Base-by-base conservation (phyloP, 768 basidiomycete genomes). In the Boletellus ananas region DNA sequence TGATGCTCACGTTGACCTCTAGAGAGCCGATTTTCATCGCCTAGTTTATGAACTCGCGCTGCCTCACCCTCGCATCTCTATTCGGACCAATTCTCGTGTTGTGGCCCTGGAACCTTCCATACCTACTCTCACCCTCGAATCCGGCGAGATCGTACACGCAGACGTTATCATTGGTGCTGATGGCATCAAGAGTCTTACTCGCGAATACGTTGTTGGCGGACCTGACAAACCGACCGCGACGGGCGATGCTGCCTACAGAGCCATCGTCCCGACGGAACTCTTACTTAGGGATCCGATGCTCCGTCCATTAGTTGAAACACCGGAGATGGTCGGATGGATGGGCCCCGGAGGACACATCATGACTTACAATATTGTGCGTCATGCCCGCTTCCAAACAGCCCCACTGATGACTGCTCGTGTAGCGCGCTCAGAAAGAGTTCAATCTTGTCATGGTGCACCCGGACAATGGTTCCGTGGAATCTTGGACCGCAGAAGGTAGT, bases 211-310 rank as follows among this genome's bases (percentile, higher is more conserved):
- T 31, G 73, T 83, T n/a, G 74, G 79, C 1, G 74, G 73, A 0
- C 66, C 65, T 0, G 71, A 75, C 37, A 71, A 72, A 31, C 70
- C 77, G 0, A 73, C 73, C 0, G 72, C 79, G 4, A 85, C 85
- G 0, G 85, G 83, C 0, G 82, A 86, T 56, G 78, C 80, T 0
- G 84, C 81, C 0, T 85, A 83, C 57, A 74, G 84, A 43, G 78
- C 79, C 5, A 68, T 76, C 25, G 68, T 85, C 33, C 69, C 77
- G 3, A 71, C 79, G 0, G 67, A 59, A 34, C 40, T 68, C 1
- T 67, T 85, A 61, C 48, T 79, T 11, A 58, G 61, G 10, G 79
- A 86, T 52, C 79, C 79, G 0, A 79, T 80, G 6, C 70, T 86
- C 23, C 70, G 64, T 50, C 49, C 60, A 2, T 67, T 86, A 12